phyloP scores from a whole-genome alignment of 106 monocot genomes.

The Cymbidium sinense region DNA sequence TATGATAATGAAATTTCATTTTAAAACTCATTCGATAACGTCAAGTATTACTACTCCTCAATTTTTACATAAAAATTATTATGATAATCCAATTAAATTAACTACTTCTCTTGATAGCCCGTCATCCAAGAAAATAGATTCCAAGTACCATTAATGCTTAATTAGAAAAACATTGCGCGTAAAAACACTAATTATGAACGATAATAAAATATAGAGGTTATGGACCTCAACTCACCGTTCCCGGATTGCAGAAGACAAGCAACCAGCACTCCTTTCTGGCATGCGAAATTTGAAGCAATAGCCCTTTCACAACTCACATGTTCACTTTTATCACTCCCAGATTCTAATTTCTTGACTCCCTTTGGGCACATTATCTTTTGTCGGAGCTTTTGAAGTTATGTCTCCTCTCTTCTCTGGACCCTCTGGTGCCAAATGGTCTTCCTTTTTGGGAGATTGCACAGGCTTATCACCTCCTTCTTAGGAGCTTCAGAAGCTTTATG shows the following conservation, averaged over 20 bases:
- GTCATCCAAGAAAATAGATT: not conserved
- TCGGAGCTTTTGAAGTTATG: not conserved
- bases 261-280: not conserved
- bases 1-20: too few relatives aligned
- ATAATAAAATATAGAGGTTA: not conserved
- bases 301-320: not conserved
- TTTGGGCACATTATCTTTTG: not conserved
- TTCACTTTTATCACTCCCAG: not conserved
- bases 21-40: too few relatives aligned
- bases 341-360: not conserved
- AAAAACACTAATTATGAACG: not conserved
- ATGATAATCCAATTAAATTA: constrained; percentile 2
- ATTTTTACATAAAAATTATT: too few relatives aligned
- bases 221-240: not conserved
- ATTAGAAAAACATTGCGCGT: not conserved
- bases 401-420: not conserved
- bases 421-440: not conserved
- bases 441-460: not conserved
- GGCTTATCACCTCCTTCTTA: not conserved
- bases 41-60: too few relatives aligned
- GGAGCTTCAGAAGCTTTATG: not conserved
- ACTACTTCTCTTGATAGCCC: not conserved
- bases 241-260: constrained; percentile 5
- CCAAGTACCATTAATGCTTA: not conserved
- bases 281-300: not conserved